Base-by-base conservation (phyloP, 345 rosid genomes). In the Moringa oleifera region DNA sequence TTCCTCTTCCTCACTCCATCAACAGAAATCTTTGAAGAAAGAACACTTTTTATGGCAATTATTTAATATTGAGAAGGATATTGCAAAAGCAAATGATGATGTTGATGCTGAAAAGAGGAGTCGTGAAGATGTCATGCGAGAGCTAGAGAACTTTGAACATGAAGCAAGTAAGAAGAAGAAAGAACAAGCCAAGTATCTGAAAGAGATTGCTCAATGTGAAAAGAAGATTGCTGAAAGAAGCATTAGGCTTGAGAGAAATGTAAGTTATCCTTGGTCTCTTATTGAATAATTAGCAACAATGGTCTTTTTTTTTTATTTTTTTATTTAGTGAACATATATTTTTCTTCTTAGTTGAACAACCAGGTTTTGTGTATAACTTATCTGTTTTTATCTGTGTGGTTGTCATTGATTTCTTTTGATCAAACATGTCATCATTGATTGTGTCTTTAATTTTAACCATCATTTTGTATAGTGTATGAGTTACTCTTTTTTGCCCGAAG, bases 1-100 rank as follows among this genome's bases (percentile, higher is more conserved):
- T n/a, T 50, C 25, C 53, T 60, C 46, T 53, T 66, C 37, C 53
- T 61, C 58, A 47, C 52, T 25, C 18, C 20, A 49, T 21, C n/a
- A 75, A 71, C 89, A 94, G 99, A 90, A 90, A 90, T 62, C 80
- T 69, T 66, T 94, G 83, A 90, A 90, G 87, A 80, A 77, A 70
- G 91, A 90, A 57, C 84, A 87, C 70, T 88, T 64, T 74, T 76
- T 88, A 54, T 94, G 97, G 97, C 95, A 90, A 81, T 77, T 94
- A 67, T 84, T 55, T 75, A 85, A 77, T 66, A 83, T 90, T 47
- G 95, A 83, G 45, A 86, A 81, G 68, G 99, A 94, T 71, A 70
- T 81, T 36, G 73, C 70, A 53, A 85, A 81, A 80, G 73, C 77
- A 0, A 80, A 63, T 33, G 83, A 83, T 24, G 92, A 87, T 36